These are phyloP conservation scores for Trypanosoma caninum DNA, from an alignment of 208 protist genomes.

Conservation along the genomic window DNA sequence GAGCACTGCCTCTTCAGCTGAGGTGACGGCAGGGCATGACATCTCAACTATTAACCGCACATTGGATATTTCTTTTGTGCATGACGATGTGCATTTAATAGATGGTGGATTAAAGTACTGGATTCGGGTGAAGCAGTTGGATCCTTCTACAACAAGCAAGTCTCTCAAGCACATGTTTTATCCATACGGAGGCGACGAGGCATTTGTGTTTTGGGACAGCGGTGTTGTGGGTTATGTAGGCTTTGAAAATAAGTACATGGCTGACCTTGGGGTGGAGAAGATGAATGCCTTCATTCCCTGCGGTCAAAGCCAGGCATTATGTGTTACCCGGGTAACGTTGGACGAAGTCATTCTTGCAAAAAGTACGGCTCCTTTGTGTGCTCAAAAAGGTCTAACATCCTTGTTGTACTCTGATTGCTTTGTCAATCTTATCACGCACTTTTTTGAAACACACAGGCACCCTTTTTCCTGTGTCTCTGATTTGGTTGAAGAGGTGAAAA, in stretches of 20 bases:
- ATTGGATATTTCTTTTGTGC: conserved; percentile 23
- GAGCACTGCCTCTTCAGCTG: conserved; percentile 56
- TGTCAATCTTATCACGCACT: conserved; percentile 19
- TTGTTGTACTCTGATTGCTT: conserved; percentile 30
- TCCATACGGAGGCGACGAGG: conserved; percentile 79
- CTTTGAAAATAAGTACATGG: conserved; percentile 68
- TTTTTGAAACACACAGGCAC: conserved; percentile 19
- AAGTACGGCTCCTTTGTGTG: conserved; percentile 2
- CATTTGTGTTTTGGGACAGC: conserved; percentile 49
- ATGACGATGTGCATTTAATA: conserved; percentile 16
- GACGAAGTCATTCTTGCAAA: conserved; percentile 55
- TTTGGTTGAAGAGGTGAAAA: conserved; percentile 44
- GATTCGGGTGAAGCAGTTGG: conserved; percentile 59
- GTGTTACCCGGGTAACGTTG: conserved; percentile 33
- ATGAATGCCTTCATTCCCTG: conserved; percentile 83
- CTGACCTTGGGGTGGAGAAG: conserved; percentile 60
- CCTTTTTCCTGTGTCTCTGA: conserved; percentile 30
- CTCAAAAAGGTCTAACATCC: conserved; percentile 14
- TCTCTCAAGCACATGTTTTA: conserved; percentile 78
- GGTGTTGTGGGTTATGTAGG: conserved; percentile 65
- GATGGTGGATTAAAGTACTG: conserved; percentile 41
- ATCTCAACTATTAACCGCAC: conserved; percentile 47
- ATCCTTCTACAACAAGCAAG: conserved; percentile 42
- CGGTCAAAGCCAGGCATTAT: conserved; percentile 58
- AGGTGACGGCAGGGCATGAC: conserved; percentile 70